Evolutionary conservation across 768 basidiomycete species (phyloP), one percentile per base, ranked within the genome.

Genomic region (Lactarius evosmus): DNA sequence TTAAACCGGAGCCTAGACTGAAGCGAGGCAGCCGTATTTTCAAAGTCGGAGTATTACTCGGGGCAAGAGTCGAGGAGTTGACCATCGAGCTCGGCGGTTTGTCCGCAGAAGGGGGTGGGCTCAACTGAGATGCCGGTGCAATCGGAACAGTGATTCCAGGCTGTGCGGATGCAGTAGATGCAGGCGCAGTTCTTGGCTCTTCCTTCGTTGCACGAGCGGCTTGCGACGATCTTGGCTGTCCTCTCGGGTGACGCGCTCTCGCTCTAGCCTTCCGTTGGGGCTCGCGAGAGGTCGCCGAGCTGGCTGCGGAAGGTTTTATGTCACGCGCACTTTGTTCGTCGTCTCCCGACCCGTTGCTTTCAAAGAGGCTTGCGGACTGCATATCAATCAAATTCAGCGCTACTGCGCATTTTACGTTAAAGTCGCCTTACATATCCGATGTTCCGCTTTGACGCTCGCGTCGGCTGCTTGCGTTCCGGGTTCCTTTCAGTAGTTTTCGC

Each of bases 391-490:
- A 41, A 11, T n/a, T 58, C 25, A 66, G 46, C 19, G 27, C 25
- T 50, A 14, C 9, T 50, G 19, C 33, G 44, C 34, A 30, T 32
- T 25, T 27, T 51, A 32, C 8, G 49, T 46, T 16, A 22, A 52
- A 19, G 32, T 36, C 17, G 14, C 22, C 66, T 41, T 54, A 69
- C 68, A 56, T 67, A 69, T 57, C 38, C 58, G 22, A 69, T 38
- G 25, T 67, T 61, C 30, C 66, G 62, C 33, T 69, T 69, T 30
- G 68, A 69, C 32, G 68, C 68, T 11, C 68, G 66, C 14, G 62
- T 55, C 14, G 68, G 68, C 44, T 69, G 68, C 36, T 59, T 69
- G 16, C 68, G 66, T 50, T 58, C 66, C 12, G 66, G 51, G 40
- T 25, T 55, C 60, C 53, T 36, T 60, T 64, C 64, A 9, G 27